Evolutionary conservation across 805 yeast genomes (phyloP).

Genomic region (Candida oleophila): DNA sequence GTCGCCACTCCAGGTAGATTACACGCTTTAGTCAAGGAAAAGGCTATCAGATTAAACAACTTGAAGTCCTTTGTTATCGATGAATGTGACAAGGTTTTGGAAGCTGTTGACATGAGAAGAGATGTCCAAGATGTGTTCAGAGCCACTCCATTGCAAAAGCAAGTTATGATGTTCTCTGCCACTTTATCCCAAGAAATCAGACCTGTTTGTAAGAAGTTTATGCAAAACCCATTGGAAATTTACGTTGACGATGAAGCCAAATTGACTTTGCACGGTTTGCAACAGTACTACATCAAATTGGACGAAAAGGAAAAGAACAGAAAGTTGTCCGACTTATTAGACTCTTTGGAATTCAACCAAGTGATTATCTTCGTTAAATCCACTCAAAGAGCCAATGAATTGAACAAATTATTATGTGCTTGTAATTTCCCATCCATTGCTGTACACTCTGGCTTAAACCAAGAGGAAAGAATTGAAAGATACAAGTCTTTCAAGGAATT

Average conservation of each 20-base stretch:
- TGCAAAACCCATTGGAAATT: constrained; percentile 96
- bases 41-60: constrained; percentile 79
- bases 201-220: constrained; percentile 95
- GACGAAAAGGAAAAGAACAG: constrained; percentile 91
- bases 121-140: constrained; percentile 98
- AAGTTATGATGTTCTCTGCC: constrained; percentile 99
- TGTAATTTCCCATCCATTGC: constrained; percentile 97
- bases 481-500: constrained; percentile 96
- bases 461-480: constrained; percentile 96
- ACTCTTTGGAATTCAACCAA: constrained; percentile 94
- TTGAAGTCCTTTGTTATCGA: constrained; percentile 94
- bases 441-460: constrained; percentile 92
- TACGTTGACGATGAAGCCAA: constrained; percentile 98
- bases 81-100: constrained; percentile 98
- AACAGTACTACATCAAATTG: constrained; percentile 90
- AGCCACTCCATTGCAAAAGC: constrained; percentile 96
- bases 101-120: constrained; percentile 90
- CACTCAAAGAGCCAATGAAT: constrained; percentile 86
- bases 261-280: constrained; percentile 95
- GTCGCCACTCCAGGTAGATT: constrained; percentile 99
- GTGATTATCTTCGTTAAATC: constrained; percentile 95
- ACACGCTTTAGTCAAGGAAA: constrained; percentile 90
- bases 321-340: constrained; percentile 87
- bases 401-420: constrained; percentile 83
- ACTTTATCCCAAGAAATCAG: constrained; percentile 91